Conservation (phyloP, 202 grass and related monocot species). For the Elaeis oleifera region DNA sequence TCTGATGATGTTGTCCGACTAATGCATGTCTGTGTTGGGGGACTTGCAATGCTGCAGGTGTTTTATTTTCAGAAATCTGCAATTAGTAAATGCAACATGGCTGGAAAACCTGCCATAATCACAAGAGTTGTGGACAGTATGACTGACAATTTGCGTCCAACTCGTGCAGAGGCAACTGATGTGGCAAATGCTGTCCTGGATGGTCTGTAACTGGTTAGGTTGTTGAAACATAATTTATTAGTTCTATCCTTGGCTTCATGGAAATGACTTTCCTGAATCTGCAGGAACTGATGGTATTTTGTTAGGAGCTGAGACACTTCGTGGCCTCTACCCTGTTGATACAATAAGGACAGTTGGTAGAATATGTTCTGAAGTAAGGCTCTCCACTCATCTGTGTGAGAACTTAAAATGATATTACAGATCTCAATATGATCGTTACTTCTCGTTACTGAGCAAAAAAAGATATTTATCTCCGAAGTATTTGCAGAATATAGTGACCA, state of each 20-base stretch:
- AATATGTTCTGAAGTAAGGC: constrained; percentile 85
- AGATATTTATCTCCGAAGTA: constrained; percentile 5
- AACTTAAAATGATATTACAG: not conserved
- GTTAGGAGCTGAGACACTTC: constrained; percentile 85
- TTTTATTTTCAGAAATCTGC: constrained; percentile 85
- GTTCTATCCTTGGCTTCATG: no score
- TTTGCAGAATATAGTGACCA: not conserved
- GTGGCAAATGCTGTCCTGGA: constrained; percentile 98
- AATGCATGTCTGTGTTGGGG: not conserved
- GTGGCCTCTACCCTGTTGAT: constrained; percentile 92
- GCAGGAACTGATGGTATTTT: constrained; percentile 95
- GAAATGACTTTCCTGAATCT: not conserved
- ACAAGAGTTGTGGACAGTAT: constrained; percentile 96
- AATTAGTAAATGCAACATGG: constrained; percentile 77
- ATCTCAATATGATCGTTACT: no score
- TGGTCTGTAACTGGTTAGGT: constrained; percentile 30
- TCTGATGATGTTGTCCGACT: no score
- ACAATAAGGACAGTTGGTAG: constrained; percentile 75
- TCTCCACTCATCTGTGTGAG: constrained; percentile 4
- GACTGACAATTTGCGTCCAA: constrained; percentile 92
- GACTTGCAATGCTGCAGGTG: constrained; percentile 37
- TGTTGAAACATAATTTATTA: no score
- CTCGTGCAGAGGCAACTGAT: constrained; percentile 96
- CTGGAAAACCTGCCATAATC: constrained; percentile 82
- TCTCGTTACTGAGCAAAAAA: no score